Base-by-base conservation (phyloP, 768 basidiomycete species). In the Russula griseocarnosa region DNA sequence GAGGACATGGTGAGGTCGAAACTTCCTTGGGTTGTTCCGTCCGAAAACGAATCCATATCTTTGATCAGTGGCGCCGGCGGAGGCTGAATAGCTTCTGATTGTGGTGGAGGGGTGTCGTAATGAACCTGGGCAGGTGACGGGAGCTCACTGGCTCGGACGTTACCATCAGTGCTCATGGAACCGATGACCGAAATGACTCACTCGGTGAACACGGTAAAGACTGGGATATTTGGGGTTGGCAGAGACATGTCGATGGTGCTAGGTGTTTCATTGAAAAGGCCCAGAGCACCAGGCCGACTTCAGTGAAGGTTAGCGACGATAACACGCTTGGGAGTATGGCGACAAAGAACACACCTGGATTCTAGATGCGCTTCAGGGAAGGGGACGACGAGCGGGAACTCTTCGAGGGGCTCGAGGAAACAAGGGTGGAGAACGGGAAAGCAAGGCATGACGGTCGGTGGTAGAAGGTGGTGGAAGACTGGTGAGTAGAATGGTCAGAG, bases 31-130 rank as follows among this genome's bases (percentile, higher is more conserved):
- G 76, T 78, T 10, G 81, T 82, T 36, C 83, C 83, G 53, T 84
- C 83, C n/a, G 82, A 83, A 75, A 85, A 85, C 59, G 82, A 80
- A 65, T 84, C 83, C 36, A 79, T 70, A 69, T 85, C 84, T 72
- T 81, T 83, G 69, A 85, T 69, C 62, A 76, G 70, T 11, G 83
- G 84, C 32, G 84, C 81, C 4, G 81, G 79, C 38, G 61, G 61
- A 56, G 62, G 65, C 57, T 58, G 58, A 59, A 66, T 66, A 10
- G 68, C 63, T 47, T 71, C 72, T 66, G 71, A 58, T 60, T 60
- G 63, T 26, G 47, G 47, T 22, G 65, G 9, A 36, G 46, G 52
- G 46, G 54, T 46, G 36, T 66, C 63, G 58, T 60, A 59, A 57
- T 56, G 49, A 52, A 47, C 38, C 30, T 52, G 55, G 30, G 64